Percentiles rank a stretch among this genome's conserved stretches.
These are phyloP conservation scores for Nothophoma quercina DNA, from an alignment of 2,329 filamentous ascomycete species.

Conservation along the genomic window DNA sequence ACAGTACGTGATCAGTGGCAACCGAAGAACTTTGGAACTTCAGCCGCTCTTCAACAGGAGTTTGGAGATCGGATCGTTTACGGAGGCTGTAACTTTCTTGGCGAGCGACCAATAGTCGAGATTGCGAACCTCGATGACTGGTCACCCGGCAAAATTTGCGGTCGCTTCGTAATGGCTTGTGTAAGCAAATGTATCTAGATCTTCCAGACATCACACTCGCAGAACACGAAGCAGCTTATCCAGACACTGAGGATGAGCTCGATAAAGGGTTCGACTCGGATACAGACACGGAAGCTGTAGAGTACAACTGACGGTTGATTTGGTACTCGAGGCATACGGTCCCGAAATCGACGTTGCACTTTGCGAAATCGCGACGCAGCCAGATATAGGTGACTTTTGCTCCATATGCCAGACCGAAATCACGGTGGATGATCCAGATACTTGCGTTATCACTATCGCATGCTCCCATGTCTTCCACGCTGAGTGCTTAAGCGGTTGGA, in stretches of 20 bases:
- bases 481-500: slow-evolving; percentile 1
- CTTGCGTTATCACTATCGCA: background rate
- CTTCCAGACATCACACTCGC: too few relatives aligned
- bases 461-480: slow-evolving; percentile 4
- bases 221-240: too few relatives aligned
- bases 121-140: too few relatives aligned
- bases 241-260: background rate
- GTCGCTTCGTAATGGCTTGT: too few relatives aligned
- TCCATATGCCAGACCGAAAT: background rate
- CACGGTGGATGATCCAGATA: background rate
- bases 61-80: too few relatives aligned
- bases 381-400: slow-evolving; percentile 2
- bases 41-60: too few relatives aligned
- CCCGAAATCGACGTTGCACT: background rate
- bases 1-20: background rate
- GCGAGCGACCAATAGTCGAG: too few relatives aligned
- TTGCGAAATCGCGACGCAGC: background rate
- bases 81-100: too few relatives aligned
- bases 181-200: too few relatives aligned
- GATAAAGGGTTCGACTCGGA: background rate
- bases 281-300: background rate
- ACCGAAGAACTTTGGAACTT: background rate
- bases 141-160: too few relatives aligned
- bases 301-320: background rate
- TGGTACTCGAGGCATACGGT: background rate